Evolutionary conservation across 441 rosid species (phyloP).

Genomic region (Viola pubescens): DNA sequence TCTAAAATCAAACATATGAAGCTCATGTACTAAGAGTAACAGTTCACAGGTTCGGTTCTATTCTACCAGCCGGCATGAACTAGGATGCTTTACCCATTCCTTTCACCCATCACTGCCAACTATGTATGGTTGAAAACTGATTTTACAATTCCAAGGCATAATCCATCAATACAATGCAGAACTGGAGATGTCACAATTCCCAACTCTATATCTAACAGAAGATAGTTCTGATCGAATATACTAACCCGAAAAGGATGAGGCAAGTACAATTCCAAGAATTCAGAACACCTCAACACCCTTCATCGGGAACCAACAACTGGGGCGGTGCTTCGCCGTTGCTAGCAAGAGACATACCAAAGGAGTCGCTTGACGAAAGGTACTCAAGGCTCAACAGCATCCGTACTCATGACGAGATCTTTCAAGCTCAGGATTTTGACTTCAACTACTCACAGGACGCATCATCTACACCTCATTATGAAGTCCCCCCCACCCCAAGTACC

Average conservation of each 20-base stretch:
- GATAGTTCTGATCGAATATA: not conserved
- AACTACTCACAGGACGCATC: conserved; percentile 3
- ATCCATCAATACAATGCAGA: not conserved
- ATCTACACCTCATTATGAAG: conserved; percentile 7
- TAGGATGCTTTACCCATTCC: not conserved
- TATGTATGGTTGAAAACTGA: too few relatives aligned
- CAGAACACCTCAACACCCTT: conserved; percentile 56
- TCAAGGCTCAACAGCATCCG: conserved; percentile 26
- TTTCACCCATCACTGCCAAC: not conserved
- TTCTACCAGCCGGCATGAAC: not conserved
- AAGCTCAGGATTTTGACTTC: not conserved
- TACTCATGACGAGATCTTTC: conserved; percentile 32
- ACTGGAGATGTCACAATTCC: not conserved
- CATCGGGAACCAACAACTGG: conserved; percentile 46
- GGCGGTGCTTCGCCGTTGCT: conserved; percentile 52
- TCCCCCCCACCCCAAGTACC: conserved; percentile 15
- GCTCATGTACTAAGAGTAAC: too few relatives aligned
- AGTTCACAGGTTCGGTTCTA: not conserved
- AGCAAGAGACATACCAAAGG: conserved; percentile 43
- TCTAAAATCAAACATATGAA: too few relatives aligned
- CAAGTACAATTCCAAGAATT: conserved; percentile 30
- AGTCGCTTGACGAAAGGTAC: conserved; percentile 47
- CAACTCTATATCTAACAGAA: not conserved
- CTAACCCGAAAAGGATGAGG: conserved; percentile 22
- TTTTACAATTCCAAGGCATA: not conserved